Conservation (phyloP, 306 rosid genomes). For the Vachellia pachyceras region DNA sequence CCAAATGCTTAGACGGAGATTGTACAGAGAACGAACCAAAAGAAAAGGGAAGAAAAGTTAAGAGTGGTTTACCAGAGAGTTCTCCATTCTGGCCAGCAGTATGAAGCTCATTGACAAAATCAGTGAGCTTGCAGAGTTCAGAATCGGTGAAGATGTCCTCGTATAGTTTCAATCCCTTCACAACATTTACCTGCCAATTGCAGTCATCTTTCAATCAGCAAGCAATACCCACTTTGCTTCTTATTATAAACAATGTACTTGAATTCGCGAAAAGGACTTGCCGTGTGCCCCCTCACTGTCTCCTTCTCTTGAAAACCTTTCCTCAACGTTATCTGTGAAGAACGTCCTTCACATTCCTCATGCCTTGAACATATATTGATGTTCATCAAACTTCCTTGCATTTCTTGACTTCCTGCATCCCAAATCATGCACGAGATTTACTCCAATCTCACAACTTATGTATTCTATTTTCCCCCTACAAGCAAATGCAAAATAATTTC, state of each 20-base stretch:
- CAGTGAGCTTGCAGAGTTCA: constrained; percentile 72
- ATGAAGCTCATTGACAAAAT: constrained; percentile 74
- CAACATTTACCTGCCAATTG: constrained; percentile 87
- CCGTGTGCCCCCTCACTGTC: constrained; percentile 88
- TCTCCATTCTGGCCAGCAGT: constrained; percentile 88
- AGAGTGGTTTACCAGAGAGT: constrained; percentile 63
- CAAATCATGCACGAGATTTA: not conserved
- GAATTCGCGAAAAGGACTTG: constrained; percentile 52
- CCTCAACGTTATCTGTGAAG: constrained; percentile 73
- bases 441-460: not conserved
- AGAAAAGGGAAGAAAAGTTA: not conserved
- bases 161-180: constrained; percentile 87
- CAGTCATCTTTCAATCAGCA: constrained; percentile 44
- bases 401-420: constrained; percentile 78
- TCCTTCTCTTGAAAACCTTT: constrained; percentile 97
- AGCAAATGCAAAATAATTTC: not conserved
- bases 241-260: constrained; percentile 4
- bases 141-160: constrained; percentile 77
- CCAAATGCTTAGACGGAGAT: not conserved
- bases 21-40: not conserved
- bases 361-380: constrained; percentile 73
- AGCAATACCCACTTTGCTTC: constrained; percentile 32
- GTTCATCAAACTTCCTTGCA: constrained; percentile 52
- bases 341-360: constrained; percentile 85
- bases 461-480: not conserved